Conservation (phyloP, 306 rosid species). For the Cyamopsis tetragonoloba region DNA sequence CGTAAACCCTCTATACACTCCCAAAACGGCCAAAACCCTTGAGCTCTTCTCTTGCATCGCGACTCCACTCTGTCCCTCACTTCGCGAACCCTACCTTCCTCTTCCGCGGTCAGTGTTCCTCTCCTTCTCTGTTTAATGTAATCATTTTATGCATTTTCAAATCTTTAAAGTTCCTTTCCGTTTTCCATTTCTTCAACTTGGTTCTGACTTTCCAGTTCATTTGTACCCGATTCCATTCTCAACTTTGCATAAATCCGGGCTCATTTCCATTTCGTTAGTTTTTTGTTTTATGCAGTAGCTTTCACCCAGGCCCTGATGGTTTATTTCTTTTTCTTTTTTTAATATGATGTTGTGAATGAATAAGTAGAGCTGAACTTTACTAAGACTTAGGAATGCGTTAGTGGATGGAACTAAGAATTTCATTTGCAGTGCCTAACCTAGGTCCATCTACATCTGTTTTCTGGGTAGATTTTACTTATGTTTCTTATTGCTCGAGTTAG, state of each 20-base stretch:
- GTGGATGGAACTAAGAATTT: not conserved
- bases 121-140: not conserved
- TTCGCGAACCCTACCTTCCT: not conserved
- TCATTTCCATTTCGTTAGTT: not conserved
- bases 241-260: not conserved
- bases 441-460: not conserved
- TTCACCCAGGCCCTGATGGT: not conserved
- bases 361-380: not conserved
- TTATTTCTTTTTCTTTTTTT: not conserved
- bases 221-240: not conserved
- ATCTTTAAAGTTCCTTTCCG: not conserved
- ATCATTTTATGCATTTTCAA: not conserved
- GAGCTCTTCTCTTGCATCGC: not conserved
- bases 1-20: not conserved
- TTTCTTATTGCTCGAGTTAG: not conserved
- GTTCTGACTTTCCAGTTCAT: not conserved
- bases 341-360: not conserved
- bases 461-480: not conserved
- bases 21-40: not conserved
- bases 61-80: not conserved
- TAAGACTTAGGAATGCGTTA: not conserved
- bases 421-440: not conserved
- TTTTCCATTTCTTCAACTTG: not conserved
- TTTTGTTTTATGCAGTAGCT: not conserved
- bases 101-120: not conserved